Percentiles rank a stretch among this genome's conserved stretches.
phyloP scores from a whole-genome alignment of 768 basidiomycete species.

The Dioszegia aurantiaca region DNA sequence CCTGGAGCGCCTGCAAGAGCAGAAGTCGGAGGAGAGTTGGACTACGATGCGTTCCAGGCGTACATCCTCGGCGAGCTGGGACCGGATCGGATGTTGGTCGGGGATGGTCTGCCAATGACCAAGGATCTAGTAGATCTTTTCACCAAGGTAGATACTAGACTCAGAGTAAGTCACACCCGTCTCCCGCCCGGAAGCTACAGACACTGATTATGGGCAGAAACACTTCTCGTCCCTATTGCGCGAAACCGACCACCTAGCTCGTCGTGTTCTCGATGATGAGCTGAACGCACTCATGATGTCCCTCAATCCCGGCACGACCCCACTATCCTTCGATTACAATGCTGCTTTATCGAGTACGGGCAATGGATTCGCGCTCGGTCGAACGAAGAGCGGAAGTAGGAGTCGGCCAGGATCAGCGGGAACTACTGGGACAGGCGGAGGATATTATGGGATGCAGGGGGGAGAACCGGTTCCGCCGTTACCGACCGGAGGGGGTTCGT shows the following conservation, averaged over 20 bases:
- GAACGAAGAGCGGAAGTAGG: neutral
- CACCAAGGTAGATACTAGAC: slow-evolving; percentile 35
- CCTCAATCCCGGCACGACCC: slow-evolving; percentile 20
- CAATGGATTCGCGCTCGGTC: slow-evolving; percentile 17
- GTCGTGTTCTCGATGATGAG: slow-evolving; percentile 38
- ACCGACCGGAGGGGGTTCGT: neutral
- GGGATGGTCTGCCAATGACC: slow-evolving; percentile 44
- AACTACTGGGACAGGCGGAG: neutral
- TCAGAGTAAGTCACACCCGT: slow-evolving; percentile 27
- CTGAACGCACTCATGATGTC: slow-evolving; percentile 23
- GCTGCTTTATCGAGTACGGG: slow-evolving; percentile 23
- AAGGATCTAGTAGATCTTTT: slow-evolving; percentile 33
- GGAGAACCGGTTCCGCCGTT: neutral
- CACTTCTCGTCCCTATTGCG: slow-evolving; percentile 36
- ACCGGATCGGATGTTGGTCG: slow-evolving; percentile 30
- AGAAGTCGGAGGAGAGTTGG: neutral
- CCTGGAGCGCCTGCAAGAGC: too few relatives aligned
- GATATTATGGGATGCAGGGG: neutral
- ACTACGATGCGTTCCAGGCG: slow-evolving; percentile 34
- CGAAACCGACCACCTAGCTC: slow-evolving; percentile 40
- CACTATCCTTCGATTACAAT: slow-evolving; percentile 32
- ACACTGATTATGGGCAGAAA: slow-evolving; percentile 28
- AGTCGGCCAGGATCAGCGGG: slow-evolving; percentile 2
- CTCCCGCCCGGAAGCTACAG: neutral
- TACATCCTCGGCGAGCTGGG: slow-evolving; percentile 36